These are phyloP conservation scores for Aspergillus luchuensis DNA, from an alignment of 2,329 filamentous ascomycete genomes.

Conservation along the genomic window DNA sequence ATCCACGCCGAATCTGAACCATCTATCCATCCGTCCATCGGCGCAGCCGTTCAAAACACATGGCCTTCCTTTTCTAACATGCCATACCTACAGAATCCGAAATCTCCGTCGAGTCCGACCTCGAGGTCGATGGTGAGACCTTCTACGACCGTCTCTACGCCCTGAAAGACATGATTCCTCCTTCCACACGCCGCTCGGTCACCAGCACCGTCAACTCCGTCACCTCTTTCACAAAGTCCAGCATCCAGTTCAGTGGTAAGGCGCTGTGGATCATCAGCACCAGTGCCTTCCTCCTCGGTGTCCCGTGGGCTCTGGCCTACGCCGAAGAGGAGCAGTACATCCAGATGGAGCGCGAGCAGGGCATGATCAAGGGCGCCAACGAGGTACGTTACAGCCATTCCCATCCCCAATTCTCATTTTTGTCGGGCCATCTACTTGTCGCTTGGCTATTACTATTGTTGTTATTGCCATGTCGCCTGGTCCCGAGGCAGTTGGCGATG, in stretches of 20 bases:
- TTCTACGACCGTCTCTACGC: slow-evolving; percentile 71
- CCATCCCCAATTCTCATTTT: not conserved
- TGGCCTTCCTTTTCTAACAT: not conserved
- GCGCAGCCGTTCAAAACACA: not conserved
- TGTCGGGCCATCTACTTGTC: not conserved
- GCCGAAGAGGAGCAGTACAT: slow-evolving; percentile 95
- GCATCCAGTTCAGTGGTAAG: slow-evolving; percentile 72
- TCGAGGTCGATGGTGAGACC: slow-evolving; percentile 58
- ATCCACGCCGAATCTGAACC: slow-evolving; percentile 3
- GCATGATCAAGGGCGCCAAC: slow-evolving; percentile 88
- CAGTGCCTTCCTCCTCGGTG: slow-evolving; percentile 82
- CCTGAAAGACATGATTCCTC: slow-evolving; percentile 74
- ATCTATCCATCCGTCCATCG: not conserved
- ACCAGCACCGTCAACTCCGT: slow-evolving; percentile 57
- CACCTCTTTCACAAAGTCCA: slow-evolving; percentile 49
- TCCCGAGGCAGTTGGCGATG: not conserved
- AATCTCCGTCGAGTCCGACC: slow-evolving; percentile 78
- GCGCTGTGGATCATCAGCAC: slow-evolving; percentile 89
- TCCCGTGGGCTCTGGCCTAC: slow-evolving; percentile 90
- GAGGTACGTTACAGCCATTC: slow-evolving; percentile 58
- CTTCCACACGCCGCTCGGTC: slow-evolving; percentile 69
- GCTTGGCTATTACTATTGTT: not conserved
- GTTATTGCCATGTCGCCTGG: not conserved
- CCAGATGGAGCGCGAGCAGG: slow-evolving; percentile 97
- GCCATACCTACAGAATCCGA: slow-evolving; percentile 65